phyloP scores from a whole-genome alignment of 495 filamentous ascomycete genomes.

The Cairneyella variabilis region DNA sequence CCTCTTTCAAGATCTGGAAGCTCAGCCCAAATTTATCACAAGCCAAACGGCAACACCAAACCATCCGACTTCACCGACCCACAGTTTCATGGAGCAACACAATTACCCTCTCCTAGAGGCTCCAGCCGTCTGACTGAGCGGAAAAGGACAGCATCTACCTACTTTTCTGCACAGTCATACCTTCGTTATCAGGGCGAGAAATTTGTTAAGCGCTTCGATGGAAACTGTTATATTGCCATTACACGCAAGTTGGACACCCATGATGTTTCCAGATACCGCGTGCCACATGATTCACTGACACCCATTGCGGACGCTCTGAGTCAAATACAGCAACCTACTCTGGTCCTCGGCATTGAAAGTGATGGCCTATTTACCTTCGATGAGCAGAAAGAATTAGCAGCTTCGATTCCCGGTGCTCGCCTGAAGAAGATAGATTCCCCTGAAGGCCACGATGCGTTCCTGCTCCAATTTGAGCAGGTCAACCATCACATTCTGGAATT shows the following conservation, averaged over 20 bases:
- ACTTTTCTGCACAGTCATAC: conserved; percentile 96
- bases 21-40: conserved; percentile 5
- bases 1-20: conserved; percentile 19
- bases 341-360: conserved; percentile 89
- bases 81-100: conserved; percentile 69
- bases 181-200: conserved; percentile 97
- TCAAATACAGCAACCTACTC: conserved; percentile 77
- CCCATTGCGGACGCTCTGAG: conserved; percentile 70
- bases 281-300: conserved; percentile 13
- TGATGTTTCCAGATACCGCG: conserved; percentile 66
- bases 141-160: conserved; percentile 60
- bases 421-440: conserved; percentile 85
- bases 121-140: not conserved
- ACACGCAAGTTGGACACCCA: conserved; percentile 99
- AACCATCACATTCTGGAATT: conserved; percentile 85
- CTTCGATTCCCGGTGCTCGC: conserved; percentile 71
- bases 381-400: conserved; percentile 88
- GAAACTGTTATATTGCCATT: conserved; percentile 98
- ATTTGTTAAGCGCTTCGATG: conserved; percentile 94
- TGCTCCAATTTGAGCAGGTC: conserved; percentile 96
- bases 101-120: conserved; percentile 7
- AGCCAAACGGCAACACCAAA: conserved; percentile 7
- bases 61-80: conserved; percentile 49
- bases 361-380: conserved; percentile 96
- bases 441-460: conserved; percentile 94